Conservation (phyloP, 768 basidiomycete genomes). For the Hygrocybe punicea region DNA sequence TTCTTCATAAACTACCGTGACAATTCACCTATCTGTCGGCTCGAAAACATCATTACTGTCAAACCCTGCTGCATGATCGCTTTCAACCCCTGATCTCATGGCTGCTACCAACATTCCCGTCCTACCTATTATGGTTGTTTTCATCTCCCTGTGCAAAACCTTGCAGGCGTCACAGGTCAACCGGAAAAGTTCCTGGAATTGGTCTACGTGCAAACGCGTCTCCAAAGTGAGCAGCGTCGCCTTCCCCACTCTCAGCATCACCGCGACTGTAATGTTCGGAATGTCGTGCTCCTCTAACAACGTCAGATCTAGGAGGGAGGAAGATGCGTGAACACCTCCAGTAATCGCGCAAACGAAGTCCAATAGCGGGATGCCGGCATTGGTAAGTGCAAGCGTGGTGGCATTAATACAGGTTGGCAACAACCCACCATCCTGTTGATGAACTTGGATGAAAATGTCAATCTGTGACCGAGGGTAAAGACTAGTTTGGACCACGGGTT, state of each 20-base stretch:
- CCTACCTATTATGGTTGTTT: slow-evolving; percentile 57
- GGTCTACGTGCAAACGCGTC: slow-evolving; percentile 86
- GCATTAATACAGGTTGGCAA: slow-evolving; percentile 92
- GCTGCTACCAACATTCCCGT: slow-evolving; percentile 61
- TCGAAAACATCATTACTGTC: too few species aligned
- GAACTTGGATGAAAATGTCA: slow-evolving; percentile 87
- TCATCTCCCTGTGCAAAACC: slow-evolving; percentile 84
- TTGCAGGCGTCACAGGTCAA: slow-evolving; percentile 74
- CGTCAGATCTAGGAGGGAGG: slow-evolving; percentile 83
- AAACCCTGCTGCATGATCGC: slow-evolving; percentile 22
- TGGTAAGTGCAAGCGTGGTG: slow-evolving; percentile 86
- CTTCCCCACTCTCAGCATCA: slow-evolving; percentile 82
- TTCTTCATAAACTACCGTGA: too few species aligned
- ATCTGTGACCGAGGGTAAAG: slow-evolving; percentile 95
- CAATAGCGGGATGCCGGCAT: slow-evolving; percentile 83
- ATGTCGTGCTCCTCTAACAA: slow-evolving; percentile 87
- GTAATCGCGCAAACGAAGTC: slow-evolving; percentile 92
- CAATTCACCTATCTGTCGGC: too few species aligned
- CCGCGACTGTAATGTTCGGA: slow-evolving; percentile 83
- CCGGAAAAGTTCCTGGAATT: slow-evolving; percentile 85
- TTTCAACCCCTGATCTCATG: slow-evolving; percentile 49
- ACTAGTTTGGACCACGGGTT: slow-evolving; percentile 86
- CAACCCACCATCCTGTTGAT: slow-evolving; percentile 92
- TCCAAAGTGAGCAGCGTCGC: slow-evolving; percentile 91
- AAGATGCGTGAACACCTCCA: slow-evolving; percentile 79